Percentiles rank a stretch among this genome's conserved stretches.
Evolutionary conservation across 2,329 filamentous ascomycete genomes (phyloP).

Genomic region (Botrytis medusae): DNA sequence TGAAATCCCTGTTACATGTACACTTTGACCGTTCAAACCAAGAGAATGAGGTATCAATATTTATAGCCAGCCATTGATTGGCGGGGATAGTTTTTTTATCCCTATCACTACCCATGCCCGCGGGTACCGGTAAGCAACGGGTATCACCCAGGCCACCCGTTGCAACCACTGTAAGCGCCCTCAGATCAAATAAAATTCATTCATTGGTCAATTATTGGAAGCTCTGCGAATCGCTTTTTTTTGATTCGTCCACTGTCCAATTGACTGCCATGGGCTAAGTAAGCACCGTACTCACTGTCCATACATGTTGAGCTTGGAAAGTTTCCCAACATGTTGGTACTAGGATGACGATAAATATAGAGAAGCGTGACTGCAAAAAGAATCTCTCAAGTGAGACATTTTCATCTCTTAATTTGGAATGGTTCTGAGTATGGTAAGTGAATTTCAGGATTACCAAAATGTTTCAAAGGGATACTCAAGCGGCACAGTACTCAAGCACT

Average conservation of each 20-base stretch:
- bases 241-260: neutral
- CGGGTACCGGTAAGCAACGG: too few species aligned
- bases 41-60: too few species aligned
- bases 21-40: too few species aligned
- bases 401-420: neutral
- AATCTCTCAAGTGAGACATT: neutral
- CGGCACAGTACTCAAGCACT: neutral
- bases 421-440: neutral
- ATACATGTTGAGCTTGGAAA: neutral
- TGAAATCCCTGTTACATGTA: too few species aligned
- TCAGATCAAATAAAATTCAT: neutral
- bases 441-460: neutral
- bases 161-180: too few species aligned
- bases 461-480: neutral
- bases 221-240: neutral
- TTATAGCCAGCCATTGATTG: too few species aligned
- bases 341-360: neutral
- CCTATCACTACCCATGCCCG: too few species aligned
- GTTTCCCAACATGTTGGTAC: neutral
- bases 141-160: too few species aligned
- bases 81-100: too few species aligned
- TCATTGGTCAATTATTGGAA: neutral
- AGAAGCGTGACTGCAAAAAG: neutral
- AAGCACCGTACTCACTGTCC: neutral
- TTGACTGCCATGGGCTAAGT: neutral